phyloP scores from a whole-genome alignment of 2,329 filamentous ascomycete species.

The Alternaria triticina region DNA sequence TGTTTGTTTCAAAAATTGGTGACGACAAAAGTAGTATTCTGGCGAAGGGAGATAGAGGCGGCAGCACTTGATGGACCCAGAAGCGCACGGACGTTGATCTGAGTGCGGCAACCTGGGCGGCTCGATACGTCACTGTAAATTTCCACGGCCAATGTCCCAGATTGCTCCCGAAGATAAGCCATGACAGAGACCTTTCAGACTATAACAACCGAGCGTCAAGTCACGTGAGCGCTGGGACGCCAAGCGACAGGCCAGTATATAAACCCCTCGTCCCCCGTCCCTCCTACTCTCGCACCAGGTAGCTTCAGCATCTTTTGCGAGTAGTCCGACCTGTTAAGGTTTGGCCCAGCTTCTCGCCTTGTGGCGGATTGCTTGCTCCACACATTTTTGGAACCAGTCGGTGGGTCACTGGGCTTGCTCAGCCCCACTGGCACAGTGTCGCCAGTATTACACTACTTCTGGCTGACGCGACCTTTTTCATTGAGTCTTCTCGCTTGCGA shows the following conservation, averaged over 20 bases:
- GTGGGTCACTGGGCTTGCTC: slow-evolving; percentile 21
- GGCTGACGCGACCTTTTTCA: slow-evolving; percentile 27
- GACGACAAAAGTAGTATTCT: neutral
- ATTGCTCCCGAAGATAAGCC: neutral
- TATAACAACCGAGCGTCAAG: neutral
- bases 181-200: neutral
- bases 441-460: slow-evolving; percentile 24
- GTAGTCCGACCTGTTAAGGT: too few relatives aligned
- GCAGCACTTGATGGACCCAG: neutral
- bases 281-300: neutral
- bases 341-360: too few relatives aligned
- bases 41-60: neutral
- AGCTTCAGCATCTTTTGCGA: too few relatives aligned
- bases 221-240: neutral
- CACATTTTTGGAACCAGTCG: slow-evolving; percentile 15
- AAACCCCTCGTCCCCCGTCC: neutral
- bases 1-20: neutral
- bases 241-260: neutral
- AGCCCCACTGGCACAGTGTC: slow-evolving; percentile 19
- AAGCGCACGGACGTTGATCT: neutral
- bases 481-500: slow-evolving; percentile 25
- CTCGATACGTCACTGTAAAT: neutral
- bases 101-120: neutral
- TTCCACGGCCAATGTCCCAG: neutral
- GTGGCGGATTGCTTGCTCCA: too few relatives aligned